Base-by-base conservation (phyloP, 352 stramenopile genomes). In the Pythium apleroticum region DNA sequence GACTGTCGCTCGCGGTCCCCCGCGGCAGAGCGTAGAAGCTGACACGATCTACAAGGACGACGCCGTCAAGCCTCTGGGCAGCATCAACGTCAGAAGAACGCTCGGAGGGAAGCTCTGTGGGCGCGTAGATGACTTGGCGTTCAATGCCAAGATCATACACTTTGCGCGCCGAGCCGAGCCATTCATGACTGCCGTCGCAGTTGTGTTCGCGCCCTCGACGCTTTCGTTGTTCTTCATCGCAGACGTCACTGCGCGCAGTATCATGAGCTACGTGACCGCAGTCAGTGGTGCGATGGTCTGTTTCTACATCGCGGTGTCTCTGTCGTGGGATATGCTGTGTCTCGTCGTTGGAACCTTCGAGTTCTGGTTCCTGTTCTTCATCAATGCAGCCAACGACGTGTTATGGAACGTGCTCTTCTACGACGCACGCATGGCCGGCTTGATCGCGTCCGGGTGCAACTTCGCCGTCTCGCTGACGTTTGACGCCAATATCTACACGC, bases 301-400 rank as follows among this genome's bases (percentile, higher is more conserved):
- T 11, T 15, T 68, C 17, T 43, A 63, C 46, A 31, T 48, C 20
- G 61, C 57, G 14, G 45, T 53, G 48, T 59, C 62, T n/a, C 35
- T 68, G 3, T 68, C 62, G 22, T 68, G 62, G 54, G 62, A 68
- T 24, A 53, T 68, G 45, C 53, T 68, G 17, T 14, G 20, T 9
- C 60, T 66, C 12, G 10, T 66, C 4, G 5, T 60, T n/a, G 35
- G 37, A 20, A 67, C 60, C 9, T 67, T 67, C 37, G 60, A 67
- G 41, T 67, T 67, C 14, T 67, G 60, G 60, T 67, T 62, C 33
- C 62, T 63, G 25, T 63, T n/a, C 43, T 52, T 54, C n/a, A 54
- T 68, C 53, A 63, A 68, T 31, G 43, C 45, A 27, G 62, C 54
- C 39, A 68, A 63, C 55, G 55, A 59, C 20, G 11, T 66, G 0